A percentile compares a stretch with the other conserved stretches of the same genome.
Evolutionary conservation across 768 basidiomycete genomes (phyloP).

Genomic region (Cyathus striatus): DNA sequence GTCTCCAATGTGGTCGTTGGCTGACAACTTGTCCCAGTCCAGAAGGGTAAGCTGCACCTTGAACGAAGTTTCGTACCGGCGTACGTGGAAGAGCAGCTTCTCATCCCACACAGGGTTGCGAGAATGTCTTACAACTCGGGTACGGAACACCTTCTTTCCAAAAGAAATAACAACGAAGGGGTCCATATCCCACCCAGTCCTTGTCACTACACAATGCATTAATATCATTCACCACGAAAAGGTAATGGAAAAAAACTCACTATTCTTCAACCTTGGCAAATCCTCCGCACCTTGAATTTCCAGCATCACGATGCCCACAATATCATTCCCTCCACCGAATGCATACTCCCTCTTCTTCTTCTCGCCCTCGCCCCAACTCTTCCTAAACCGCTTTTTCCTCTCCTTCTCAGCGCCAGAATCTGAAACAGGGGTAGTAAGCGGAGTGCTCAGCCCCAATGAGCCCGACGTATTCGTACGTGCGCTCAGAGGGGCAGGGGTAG

Average conservation of each 20-base stretch:
- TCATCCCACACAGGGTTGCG: constrained; percentile 90
- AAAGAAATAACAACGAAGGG: constrained; percentile 96
- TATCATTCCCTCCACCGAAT: constrained; percentile 70
- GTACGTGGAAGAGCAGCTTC: constrained; percentile 92
- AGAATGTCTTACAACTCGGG: constrained; percentile 80
- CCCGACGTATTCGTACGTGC: background rate
- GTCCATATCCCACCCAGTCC: constrained; percentile 94
- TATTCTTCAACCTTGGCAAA: constrained; percentile 81
- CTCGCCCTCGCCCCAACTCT: background rate
- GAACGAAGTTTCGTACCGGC: constrained; percentile 77
- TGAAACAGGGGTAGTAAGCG: constrained; percentile 4
- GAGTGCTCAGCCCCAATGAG: no score
- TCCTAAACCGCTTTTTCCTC: constrained; percentile 6
- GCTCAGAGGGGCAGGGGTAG: background rate
- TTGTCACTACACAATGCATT: constrained; percentile 55
- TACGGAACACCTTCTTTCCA: constrained; percentile 95
- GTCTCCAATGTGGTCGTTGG: constrained; percentile 88
- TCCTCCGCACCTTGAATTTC: constrained; percentile 84
- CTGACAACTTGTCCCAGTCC: constrained; percentile 94
- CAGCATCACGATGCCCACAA: constrained; percentile 91
- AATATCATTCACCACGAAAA: background rate
- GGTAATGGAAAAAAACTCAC: constrained; percentile 36
- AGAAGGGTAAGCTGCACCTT: constrained; percentile 78
- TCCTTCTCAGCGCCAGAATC: constrained; percentile 6
- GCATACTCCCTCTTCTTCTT: constrained; percentile 28